Conservation (phyloP, 768 basidiomycete species). For the Tulasnella sp. region DNA sequence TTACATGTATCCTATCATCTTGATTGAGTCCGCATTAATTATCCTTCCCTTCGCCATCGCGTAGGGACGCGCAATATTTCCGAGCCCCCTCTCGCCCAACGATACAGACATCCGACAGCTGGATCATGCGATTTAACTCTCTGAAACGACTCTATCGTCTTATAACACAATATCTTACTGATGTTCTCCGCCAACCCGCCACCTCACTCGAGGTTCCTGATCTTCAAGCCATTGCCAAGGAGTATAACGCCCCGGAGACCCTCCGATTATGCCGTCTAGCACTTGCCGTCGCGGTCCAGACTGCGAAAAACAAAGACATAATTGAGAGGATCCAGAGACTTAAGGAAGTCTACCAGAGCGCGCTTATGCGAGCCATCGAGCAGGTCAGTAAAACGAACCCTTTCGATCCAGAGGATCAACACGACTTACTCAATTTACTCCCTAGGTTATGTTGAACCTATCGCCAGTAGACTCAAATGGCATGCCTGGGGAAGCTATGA, state of each 20-base stretch:
- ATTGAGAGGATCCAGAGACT: conserved; percentile 82
- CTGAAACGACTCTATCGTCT: conserved; percentile 80
- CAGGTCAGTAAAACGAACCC: conserved; percentile 43
- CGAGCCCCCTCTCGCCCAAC: conserved; percentile 48
- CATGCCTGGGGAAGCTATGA: conserved; percentile 54
- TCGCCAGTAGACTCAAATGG: conserved; percentile 37
- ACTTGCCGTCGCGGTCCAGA: conserved; percentile 81
- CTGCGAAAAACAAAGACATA: conserved; percentile 76
- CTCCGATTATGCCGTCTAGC: conserved; percentile 69
- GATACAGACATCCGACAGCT: conserved; percentile 66
- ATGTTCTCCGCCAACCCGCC: conserved; percentile 68
- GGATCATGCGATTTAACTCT: conserved; percentile 75
- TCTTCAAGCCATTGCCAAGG: conserved; percentile 76
- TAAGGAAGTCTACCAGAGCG: conserved; percentile 74
- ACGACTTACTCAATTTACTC: neutral
- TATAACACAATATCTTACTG: conserved; percentile 79
- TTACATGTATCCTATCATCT: neutral
- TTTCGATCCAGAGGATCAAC: neutral
- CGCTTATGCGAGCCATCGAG: conserved; percentile 89
- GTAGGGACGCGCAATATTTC: conserved; percentile 73
- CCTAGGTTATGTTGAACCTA: conserved; percentile 69
- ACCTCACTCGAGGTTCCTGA: conserved; percentile 71
- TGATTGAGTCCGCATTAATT: neutral
- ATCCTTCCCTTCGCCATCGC: conserved; percentile 4
- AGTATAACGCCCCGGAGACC: conserved; percentile 51